Percentiles rank a stretch among this genome's conserved stretches.
These are phyloP conservation scores for Betula pendula DNA, from an alignment of 306 rosid species.

Conservation along the genomic window DNA sequence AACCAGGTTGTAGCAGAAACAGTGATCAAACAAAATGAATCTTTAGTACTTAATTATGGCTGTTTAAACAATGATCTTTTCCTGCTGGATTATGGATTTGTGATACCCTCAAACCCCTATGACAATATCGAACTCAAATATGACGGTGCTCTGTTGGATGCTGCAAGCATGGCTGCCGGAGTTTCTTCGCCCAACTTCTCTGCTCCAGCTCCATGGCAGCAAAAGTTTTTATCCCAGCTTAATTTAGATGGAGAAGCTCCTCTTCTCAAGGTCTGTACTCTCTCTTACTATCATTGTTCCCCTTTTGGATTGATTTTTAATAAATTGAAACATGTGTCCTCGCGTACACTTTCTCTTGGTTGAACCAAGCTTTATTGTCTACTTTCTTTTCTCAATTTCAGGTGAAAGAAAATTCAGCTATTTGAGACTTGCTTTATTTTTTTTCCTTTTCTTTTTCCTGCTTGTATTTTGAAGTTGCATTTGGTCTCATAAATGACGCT, in stretches of 20 bases:
- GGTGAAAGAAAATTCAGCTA: neutral
- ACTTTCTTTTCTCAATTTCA: neutral
- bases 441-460: neutral
- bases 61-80: conserved; percentile 76
- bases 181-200: conserved; percentile 71
- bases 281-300: conserved; percentile 7
- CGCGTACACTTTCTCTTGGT: neutral
- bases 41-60: conserved; percentile 77
- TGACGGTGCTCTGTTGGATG: conserved; percentile 84
- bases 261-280: conserved; percentile 66
- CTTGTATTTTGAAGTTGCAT: neutral
- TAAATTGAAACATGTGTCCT: neutral
- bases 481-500: neutral
- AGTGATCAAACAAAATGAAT: conserved; percentile 55
- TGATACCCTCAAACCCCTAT: conserved; percentile 73
- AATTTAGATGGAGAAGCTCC: conserved; percentile 75
- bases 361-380: neutral
- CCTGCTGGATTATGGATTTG: conserved; percentile 89
- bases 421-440: neutral
- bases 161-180: conserved; percentile 91
- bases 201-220: conserved; percentile 79
- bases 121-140: conserved; percentile 83
- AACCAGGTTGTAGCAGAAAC: conserved; percentile 87
- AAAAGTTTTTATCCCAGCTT: conserved; percentile 59
- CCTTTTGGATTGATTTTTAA: neutral